Percentiles rank a stretch among this genome's conserved stretches.
Conservation (phyloP, 768 basidiomycete species). For the Lactifluus pinguis region DNA sequence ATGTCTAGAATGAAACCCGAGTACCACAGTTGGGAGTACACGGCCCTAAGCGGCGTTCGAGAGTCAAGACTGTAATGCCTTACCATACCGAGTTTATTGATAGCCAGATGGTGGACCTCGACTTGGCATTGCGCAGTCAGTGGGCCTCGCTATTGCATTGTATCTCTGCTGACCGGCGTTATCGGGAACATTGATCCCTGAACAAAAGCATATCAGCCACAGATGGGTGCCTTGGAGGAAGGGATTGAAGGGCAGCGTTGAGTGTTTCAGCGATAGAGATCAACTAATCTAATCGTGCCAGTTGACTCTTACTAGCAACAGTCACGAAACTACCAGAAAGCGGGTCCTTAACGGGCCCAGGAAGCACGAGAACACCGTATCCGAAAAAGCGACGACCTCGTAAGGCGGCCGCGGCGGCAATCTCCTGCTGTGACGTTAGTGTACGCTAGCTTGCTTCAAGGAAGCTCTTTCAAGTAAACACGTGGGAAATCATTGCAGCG, state of each 20-base stretch:
- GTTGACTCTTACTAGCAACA: not conserved
- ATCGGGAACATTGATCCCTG: not conserved
- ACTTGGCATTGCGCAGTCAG: too few species aligned
- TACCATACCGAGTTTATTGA: too few species aligned
- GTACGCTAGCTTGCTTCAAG: not conserved
- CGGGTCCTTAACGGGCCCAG: too few species aligned
- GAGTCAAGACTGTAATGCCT: too few species aligned
- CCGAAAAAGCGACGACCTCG: not conserved
- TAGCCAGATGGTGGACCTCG: too few species aligned
- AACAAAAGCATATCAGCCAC: not conserved
- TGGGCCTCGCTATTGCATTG: not conserved
- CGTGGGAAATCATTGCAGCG: not conserved
- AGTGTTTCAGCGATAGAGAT: conserved; percentile 6
- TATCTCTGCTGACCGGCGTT: not conserved
- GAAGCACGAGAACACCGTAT: not conserved
- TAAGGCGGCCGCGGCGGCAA: not conserved
- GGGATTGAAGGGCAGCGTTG: not conserved
- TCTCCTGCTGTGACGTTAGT: not conserved
- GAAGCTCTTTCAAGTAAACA: not conserved
- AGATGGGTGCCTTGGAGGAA: not conserved
- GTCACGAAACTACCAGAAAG: too few species aligned
- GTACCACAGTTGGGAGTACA: too few species aligned
- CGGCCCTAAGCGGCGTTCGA: too few species aligned
- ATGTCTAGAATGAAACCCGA: too few species aligned
- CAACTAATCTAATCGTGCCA: not conserved